Evolutionary conservation across 345 rosid species (phyloP).

Genomic region (Brassica rapa): DNA sequence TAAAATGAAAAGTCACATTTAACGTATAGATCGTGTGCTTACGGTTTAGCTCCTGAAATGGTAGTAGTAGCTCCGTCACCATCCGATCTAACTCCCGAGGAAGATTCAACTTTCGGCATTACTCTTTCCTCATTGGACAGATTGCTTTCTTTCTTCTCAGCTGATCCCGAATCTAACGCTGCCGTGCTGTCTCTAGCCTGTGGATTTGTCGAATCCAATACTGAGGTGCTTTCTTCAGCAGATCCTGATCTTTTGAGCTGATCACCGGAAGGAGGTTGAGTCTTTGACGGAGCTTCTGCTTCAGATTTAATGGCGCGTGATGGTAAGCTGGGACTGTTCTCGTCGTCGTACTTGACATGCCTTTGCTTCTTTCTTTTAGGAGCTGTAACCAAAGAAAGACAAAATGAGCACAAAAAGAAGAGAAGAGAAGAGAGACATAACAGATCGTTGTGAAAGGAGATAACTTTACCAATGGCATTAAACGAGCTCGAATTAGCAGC

Average conservation of each 20-base stretch:
- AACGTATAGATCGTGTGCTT: slow-evolving; percentile 35
- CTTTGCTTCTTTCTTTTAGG: slow-evolving; percentile 94
- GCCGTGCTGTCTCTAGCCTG: slow-evolving; percentile 33
- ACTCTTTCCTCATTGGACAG: slow-evolving; percentile 50
- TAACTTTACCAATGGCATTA: slow-evolving; percentile 56
- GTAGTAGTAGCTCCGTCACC: slow-evolving; percentile 47
- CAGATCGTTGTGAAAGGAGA: slow-evolving; percentile 4
- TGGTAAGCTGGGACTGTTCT: slow-evolving; percentile 51
- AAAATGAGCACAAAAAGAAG: not conserved
- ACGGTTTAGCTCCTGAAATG: slow-evolving; percentile 54
- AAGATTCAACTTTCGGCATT: slow-evolving; percentile 63
- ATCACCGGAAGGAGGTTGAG: slow-evolving; percentile 45
- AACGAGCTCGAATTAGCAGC: slow-evolving; percentile 64
- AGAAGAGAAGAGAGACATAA: not conserved
- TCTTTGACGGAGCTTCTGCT: slow-evolving; percentile 53
- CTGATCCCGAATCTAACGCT: slow-evolving; percentile 46
- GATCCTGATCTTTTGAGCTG: slow-evolving; percentile 48
- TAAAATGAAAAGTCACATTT: not conserved
- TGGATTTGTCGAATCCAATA: slow-evolving; percentile 39
- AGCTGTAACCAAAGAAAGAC: slow-evolving; percentile 57
- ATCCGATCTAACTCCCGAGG: slow-evolving; percentile 49
- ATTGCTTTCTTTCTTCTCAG: slow-evolving; percentile 48
- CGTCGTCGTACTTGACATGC: slow-evolving; percentile 80
- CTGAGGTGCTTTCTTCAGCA: slow-evolving; percentile 49
- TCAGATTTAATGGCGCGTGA: slow-evolving; percentile 58